Conservation (phyloP, 2,329 filamentous ascomycete genomes). For the Pseudogymnoascus destructans region DNA sequence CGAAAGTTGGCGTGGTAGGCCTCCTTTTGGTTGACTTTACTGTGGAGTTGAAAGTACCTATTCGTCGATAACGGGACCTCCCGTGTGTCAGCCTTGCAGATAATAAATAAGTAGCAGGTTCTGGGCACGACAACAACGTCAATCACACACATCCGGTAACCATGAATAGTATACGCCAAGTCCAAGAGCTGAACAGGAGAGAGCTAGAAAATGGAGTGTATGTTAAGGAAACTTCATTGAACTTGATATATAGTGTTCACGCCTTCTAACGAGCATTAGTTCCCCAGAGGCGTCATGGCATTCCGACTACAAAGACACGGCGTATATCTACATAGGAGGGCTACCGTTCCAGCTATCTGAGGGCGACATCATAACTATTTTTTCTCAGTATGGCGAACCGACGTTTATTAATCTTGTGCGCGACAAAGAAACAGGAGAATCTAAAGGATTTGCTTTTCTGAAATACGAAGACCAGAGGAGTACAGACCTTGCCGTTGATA, state of each 20-base stretch:
- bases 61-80: slow-evolving; percentile 5
- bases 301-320: slow-evolving; percentile 92
- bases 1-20: background rate
- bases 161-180: slow-evolving; percentile 92
- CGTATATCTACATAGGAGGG: slow-evolving; percentile 91
- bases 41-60: slow-evolving; percentile 6
- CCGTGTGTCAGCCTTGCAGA: slow-evolving; percentile 8
- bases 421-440: slow-evolving; percentile 94
- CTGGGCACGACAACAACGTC: background rate
- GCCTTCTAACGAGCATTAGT: slow-evolving; percentile 31
- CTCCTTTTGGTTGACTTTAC: slow-evolving; percentile 3
- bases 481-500: slow-evolving; percentile 91
- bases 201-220: slow-evolving; percentile 83
- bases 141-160: slow-evolving; percentile 15
- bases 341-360: slow-evolving; percentile 86
- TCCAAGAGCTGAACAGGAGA: slow-evolving; percentile 83
- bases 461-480: slow-evolving; percentile 98
- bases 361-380: slow-evolving; percentile 91
- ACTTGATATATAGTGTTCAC: background rate
- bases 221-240: slow-evolving; percentile 26
- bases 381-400: slow-evolving; percentile 93
- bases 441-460: slow-evolving; percentile 84
- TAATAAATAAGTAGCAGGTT: background rate
- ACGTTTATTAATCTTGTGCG: slow-evolving; percentile 84
- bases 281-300: slow-evolving; percentile 87